These are phyloP conservation scores for Pseudogymnoascus sp. DNA, from an alignment of 2,329 filamentous ascomycete species.

Conservation along the genomic window DNA sequence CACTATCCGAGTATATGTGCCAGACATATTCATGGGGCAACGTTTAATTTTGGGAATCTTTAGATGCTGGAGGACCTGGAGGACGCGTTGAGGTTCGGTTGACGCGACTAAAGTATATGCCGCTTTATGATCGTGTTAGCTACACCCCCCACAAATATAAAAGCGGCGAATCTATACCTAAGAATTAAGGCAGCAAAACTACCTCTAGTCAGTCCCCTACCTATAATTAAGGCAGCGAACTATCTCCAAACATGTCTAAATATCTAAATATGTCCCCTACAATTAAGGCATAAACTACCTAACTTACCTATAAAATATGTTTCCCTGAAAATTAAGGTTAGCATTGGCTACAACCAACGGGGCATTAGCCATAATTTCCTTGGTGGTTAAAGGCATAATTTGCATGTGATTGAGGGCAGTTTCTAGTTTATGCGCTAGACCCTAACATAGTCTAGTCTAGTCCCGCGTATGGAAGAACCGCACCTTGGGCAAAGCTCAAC, in stretches of 20 bases:
- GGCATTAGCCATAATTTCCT: background rate
- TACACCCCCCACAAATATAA: background rate
- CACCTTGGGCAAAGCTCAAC: background rate
- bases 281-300: too few relatives aligned
- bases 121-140: background rate
- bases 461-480: too few relatives aligned
- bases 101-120: conserved; percentile 1
- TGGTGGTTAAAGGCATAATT: background rate
- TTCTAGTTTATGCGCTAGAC: background rate
- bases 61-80: background rate
- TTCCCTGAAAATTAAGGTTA: background rate
- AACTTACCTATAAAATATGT: background rate
- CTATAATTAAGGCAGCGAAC: background rate
- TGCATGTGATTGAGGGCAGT: background rate
- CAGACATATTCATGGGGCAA: background rate
- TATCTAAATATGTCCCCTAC: too few relatives aligned
- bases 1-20: background rate
- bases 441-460: background rate
- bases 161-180: too few relatives aligned
- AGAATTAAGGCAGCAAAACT: too few relatives aligned
- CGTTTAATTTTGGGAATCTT: background rate
- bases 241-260: too few relatives aligned
- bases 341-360: too few relatives aligned
- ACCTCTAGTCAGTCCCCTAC: too few relatives aligned
- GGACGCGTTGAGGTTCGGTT: background rate